Conservation (phyloP, 805 yeast species). For the Saccharomycopsis sp. region DNA sequence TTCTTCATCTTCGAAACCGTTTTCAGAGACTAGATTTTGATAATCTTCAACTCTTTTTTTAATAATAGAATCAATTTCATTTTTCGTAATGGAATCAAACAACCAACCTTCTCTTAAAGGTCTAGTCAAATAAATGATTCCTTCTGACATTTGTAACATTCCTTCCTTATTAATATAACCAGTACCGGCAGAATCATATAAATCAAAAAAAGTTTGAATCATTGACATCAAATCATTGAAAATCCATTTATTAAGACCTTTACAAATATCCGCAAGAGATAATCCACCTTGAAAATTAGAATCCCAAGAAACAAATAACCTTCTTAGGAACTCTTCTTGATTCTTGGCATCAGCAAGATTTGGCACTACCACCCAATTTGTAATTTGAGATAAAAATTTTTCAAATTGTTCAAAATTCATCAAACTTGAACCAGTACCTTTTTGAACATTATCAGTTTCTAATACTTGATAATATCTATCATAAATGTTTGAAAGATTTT, state of each 20-base stretch:
- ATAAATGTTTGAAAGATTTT: constrained; percentile 60
- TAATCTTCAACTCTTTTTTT: constrained; percentile 49
- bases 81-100: constrained; percentile 55
- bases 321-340: constrained; percentile 41
- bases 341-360: constrained; percentile 29
- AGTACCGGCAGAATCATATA: constrained; percentile 52
- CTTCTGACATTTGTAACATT: constrained; percentile 80
- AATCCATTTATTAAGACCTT: constrained; percentile 60
- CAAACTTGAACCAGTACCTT: constrained; percentile 31
- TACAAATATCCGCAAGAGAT: constrained; percentile 56
- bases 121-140: constrained; percentile 65
- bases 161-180: constrained; percentile 69
- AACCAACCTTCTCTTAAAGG: constrained; percentile 73
- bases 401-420: constrained; percentile 69
- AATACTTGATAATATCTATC: constrained; percentile 76
- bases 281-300: constrained; percentile 42
- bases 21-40: constrained; percentile 24
- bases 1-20: constrained; percentile 29
- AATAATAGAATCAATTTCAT: constrained; percentile 52
- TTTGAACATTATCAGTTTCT: constrained; percentile 43
- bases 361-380: constrained; percentile 56
- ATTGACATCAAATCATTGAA: constrained; percentile 70
- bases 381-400: constrained; percentile 65
- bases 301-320: constrained; percentile 69
- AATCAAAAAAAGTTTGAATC: constrained; percentile 66